Evolutionary conservation across 495 filamentous ascomycete genomes (phyloP), one percentile per base, ranked within the genome.

Genomic region (Aspergillus taichungensis): DNA sequence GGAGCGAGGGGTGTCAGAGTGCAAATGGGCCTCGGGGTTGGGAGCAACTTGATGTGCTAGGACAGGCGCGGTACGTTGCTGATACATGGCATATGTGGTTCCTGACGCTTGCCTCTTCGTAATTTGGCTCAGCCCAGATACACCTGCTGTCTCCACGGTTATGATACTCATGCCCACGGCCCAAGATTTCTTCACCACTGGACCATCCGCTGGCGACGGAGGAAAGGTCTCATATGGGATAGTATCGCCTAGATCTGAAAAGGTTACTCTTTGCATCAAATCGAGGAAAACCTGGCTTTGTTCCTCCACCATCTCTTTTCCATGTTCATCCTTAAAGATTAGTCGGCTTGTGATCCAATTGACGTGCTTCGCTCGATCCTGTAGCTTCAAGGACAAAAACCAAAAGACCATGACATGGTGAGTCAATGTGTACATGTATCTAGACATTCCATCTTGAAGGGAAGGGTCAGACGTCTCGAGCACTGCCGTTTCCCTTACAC

Each of bases 341-440:
- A 99, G 73, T 46, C 86, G 84, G 58, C 84, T 88, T n/a, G 85
- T 83, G 49, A 97, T 95, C 88, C 88, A 96, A 37, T 80, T 78
- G 37, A 94, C 86, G 47, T 94, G 84, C 48, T 80, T 87, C 12
- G 80, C 75, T 27, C 94, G 82, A 50, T 96, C 88, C 34, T 80
- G 72, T 30, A 95, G 74, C 59, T 85, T 89, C 47, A 97, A 60
- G 6, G 87, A 84, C 42, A 97, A 68, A 60, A 95, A 97, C 94
- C 94, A 99, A 54, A 94, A 95, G 3, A 87, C 86, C 52, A 97
- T 88, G 53, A 94, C 88, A 62, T 97, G 88, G 59, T 95, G 94
- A 6, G 92, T 90, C 18, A 96, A 69, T 1, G 87, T 83, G 57
- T 89, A 89, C 28, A 97, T 87, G 59, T 99, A 99, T 59, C 89